These are phyloP conservation scores for Pilatotrama ljubarskyi DNA, from an alignment of 768 basidiomycete species.

Conservation along the genomic window DNA sequence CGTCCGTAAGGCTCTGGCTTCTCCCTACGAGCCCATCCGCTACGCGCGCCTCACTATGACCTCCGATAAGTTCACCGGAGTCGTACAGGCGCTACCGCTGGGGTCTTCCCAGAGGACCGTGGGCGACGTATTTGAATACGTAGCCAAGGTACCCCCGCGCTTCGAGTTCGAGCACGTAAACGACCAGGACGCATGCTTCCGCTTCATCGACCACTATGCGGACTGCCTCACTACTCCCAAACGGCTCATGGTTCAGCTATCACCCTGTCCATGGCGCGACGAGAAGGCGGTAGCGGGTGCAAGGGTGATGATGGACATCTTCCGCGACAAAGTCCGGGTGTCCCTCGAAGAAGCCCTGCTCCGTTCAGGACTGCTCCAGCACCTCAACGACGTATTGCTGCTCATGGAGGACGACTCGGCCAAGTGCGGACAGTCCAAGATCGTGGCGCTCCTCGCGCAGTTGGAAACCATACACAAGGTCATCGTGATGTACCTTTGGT, in stretches of 20 bases:
- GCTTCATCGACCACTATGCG: conserved; percentile 44
- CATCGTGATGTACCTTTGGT: conserved; percentile 82
- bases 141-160: conserved; percentile 44
- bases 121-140: conserved; percentile 49
- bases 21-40: conserved; percentile 49
- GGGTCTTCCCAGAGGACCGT: conserved; percentile 43
- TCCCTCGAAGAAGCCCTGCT: conserved; percentile 40
- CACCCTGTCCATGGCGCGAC: conserved; percentile 59
- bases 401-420: conserved; percentile 29
- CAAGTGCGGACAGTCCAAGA: background rate
- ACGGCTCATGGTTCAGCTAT: conserved; percentile 45
- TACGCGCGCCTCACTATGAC: conserved; percentile 49
- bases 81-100: conserved; percentile 46
- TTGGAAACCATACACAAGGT: conserved; percentile 80
- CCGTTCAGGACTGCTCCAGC: conserved; percentile 39
- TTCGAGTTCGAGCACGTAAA: conserved; percentile 40
- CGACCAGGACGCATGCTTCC: conserved; percentile 34
- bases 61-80: conserved; percentile 25
- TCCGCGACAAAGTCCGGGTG: conserved; percentile 43
- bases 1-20: conserved; percentile 55
- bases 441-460: conserved; percentile 16
- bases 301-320: conserved; percentile 43
- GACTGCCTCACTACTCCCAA: conserved; percentile 45
- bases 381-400: conserved; percentile 44
- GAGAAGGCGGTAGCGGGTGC: conserved; percentile 35